Evolutionary conservation across 148 eudicot genomes (phyloP).

Genomic region (Polygonum aviculare): DNA sequence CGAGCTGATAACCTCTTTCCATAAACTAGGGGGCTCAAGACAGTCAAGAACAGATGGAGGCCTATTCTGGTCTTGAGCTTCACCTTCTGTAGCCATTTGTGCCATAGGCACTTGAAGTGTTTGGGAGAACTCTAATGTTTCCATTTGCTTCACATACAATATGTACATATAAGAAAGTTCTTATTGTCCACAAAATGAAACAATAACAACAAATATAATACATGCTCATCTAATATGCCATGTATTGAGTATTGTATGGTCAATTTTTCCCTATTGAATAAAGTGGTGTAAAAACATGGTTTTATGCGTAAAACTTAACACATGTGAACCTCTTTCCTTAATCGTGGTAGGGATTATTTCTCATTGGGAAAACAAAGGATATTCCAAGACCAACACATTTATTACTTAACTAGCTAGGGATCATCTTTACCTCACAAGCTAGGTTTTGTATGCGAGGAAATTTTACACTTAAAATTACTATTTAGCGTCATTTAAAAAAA

Average conservation of each 20-base stretch:
- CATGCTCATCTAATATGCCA: neutral
- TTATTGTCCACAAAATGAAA: neutral
- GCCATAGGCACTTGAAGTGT: slow-evolving; percentile 9
- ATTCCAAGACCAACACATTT: neutral
- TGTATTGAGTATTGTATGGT: neutral
- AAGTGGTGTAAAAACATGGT: neutral
- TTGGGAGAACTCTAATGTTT: neutral
- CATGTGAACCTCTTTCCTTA: too few relatives aligned
- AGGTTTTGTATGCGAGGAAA: neutral
- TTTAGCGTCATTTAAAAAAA: neutral
- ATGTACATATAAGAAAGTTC: neutral
- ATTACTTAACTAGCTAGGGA: neutral
- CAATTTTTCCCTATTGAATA: neutral
- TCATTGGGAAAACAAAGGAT: neutral
- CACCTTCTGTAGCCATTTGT: slow-evolving; percentile 2
- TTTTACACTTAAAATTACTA: neutral
- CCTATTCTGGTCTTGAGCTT: slow-evolving; percentile 3
- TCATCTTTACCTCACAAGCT: neutral
- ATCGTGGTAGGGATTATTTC: too few relatives aligned
- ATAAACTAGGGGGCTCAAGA: slow-evolving; percentile 35
- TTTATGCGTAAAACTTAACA: too few relatives aligned
- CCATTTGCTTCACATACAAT: neutral
- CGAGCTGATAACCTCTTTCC: slow-evolving; percentile 19
- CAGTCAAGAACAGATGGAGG: slow-evolving; percentile 20
- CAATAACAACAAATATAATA: neutral